A percentile compares a stretch with the other conserved stretches of the same genome.
Evolutionary conservation across 2,329 filamentous ascomycete species (phyloP).

Genomic region (Fusarium pseudocircinatum): DNA sequence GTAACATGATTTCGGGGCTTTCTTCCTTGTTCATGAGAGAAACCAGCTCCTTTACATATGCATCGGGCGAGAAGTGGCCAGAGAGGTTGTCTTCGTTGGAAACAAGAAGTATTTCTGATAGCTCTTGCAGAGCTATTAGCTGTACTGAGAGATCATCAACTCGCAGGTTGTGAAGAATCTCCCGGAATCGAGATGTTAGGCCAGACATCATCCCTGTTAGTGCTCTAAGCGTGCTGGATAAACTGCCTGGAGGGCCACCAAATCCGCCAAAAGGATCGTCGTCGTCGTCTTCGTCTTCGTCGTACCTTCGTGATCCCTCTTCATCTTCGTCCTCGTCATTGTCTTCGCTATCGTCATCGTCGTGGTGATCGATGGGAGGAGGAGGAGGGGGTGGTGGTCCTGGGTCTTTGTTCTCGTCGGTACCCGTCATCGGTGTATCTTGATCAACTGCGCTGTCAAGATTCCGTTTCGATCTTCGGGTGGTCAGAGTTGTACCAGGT

Average conservation of each 20-base stretch:
- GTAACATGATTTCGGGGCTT: constrained; percentile 96
- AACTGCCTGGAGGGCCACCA: constrained; percentile 67
- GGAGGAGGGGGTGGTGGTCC: constrained; percentile 56
- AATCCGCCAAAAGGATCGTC: constrained; percentile 73
- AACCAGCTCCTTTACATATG: constrained; percentile 95
- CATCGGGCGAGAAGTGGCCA: constrained; percentile 92
- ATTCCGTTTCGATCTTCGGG: constrained; percentile 64
- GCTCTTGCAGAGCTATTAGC: constrained; percentile 89
- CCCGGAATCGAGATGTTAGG: constrained; percentile 80
- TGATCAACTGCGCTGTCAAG: constrained; percentile 62
- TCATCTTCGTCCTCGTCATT: constrained; percentile 47
- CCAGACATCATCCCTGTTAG: constrained; percentile 93
- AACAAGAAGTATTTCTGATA: constrained; percentile 91
- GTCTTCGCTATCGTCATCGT: constrained; percentile 52
- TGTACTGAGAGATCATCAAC: constrained; percentile 90
- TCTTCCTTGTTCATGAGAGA: constrained; percentile 92
- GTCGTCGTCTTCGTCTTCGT: constrained; percentile 75
- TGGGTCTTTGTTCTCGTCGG: constrained; percentile 62
- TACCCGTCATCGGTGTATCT: constrained; percentile 77
- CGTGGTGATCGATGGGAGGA: constrained; percentile 47
- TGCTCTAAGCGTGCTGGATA: constrained; percentile 85
- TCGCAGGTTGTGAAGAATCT: constrained; percentile 78
- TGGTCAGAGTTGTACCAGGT: constrained; percentile 51
- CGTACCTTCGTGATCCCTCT: constrained; percentile 54
- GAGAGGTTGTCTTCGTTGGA: constrained; percentile 97